Conservation (phyloP, 345 rosid species). For the Acer campestre region DNA sequence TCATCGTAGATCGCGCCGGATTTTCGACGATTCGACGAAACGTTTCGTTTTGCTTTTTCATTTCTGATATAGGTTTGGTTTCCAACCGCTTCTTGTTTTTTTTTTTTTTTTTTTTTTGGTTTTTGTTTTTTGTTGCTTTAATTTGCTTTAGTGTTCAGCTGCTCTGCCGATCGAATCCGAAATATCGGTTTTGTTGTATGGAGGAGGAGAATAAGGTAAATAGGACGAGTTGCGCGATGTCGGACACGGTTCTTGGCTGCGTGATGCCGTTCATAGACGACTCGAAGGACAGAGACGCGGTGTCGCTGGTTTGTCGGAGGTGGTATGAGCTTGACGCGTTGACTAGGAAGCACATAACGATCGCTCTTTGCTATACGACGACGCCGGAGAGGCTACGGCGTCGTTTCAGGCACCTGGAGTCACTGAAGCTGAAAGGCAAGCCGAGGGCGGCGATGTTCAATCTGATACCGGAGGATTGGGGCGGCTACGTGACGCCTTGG, state of each 20-base stretch:
- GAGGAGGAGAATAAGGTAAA: conserved; percentile 40
- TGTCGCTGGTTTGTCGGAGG: conserved; percentile 71
- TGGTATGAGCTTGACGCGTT: conserved; percentile 77
- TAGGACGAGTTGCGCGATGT: conserved; percentile 28
- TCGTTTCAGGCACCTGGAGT: conserved; percentile 65
- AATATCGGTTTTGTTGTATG: conserved; percentile 23
- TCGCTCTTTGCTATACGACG: conserved; percentile 78
- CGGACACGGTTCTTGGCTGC: conserved; percentile 58
- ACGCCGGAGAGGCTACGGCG: conserved; percentile 65
- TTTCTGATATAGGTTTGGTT: background rate
- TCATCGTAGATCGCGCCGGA: conserved; percentile 11
- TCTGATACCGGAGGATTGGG: conserved; percentile 94
- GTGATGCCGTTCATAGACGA: conserved; percentile 77
- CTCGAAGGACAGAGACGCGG: conserved; percentile 72
- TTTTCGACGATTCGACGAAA: background rate
- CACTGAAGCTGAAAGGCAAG: conserved; percentile 86
- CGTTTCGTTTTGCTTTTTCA: background rate
- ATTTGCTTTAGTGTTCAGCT: background rate
- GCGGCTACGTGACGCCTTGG: conserved; percentile 84
- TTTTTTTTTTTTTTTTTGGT: background rate
- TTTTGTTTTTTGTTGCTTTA: background rate
- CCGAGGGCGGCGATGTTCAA: conserved; percentile 97
- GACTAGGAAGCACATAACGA: conserved; percentile 83
- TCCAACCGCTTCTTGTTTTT: background rate
- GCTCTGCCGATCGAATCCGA: conserved; percentile 1